phyloP scores from a whole-genome alignment of 345 rosid species.

The Syzygium jambos region DNA sequence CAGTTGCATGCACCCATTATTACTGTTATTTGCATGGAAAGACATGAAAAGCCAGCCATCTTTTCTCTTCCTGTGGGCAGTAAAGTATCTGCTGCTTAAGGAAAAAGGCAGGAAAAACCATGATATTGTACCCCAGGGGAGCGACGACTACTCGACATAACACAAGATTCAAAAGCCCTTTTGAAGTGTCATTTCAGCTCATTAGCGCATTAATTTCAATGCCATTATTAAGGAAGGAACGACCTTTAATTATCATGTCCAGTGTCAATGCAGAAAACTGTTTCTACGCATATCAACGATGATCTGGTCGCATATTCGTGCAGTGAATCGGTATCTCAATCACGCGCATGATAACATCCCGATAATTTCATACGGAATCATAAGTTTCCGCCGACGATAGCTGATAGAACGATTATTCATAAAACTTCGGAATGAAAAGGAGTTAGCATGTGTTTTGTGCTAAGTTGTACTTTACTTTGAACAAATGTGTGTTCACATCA shows the following conservation, averaged over 20 bases:
- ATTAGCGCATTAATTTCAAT: not conserved
- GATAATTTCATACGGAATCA: not conserved
- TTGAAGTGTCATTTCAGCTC: slow-evolving; percentile 17
- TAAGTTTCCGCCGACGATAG: not conserved
- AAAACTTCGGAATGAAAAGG: not conserved
- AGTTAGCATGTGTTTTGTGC: not conserved
- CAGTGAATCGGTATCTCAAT: not conserved
- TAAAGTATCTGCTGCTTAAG: not conserved
- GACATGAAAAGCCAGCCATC: not conserved
- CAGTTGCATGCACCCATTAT: slow-evolving; percentile 5
- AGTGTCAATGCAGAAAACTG: not conserved
- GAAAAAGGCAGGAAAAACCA: not conserved
- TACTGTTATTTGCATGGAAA: not conserved
- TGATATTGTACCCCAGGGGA: not conserved
- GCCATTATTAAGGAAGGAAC: not conserved
- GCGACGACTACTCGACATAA: not conserved
- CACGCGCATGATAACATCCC: not conserved
- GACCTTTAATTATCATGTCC: not conserved
- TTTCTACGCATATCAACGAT: not conserved
- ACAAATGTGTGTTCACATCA: not conserved
- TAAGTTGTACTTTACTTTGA: not conserved
- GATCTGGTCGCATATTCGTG: not conserved
- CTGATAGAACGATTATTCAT: not conserved
- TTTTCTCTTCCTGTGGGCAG: not conserved
- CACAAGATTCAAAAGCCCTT: slow-evolving; percentile 5